phyloP scores from a whole-genome alignment of 805 yeast genomes.

The Candida dajiaensis region DNA sequence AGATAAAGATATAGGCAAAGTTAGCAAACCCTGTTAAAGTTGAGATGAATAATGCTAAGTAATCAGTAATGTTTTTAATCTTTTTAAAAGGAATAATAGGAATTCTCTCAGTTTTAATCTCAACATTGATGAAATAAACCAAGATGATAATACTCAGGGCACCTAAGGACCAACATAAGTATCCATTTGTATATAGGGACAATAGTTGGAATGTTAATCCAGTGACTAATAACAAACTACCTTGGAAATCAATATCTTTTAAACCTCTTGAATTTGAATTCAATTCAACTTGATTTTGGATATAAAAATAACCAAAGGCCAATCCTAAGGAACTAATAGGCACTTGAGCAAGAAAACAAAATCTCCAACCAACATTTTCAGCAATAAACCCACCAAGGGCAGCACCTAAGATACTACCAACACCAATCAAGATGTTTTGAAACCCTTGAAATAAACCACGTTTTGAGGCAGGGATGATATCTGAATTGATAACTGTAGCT shows the following conservation, averaged over 20 bases:
- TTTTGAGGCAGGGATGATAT: slow-evolving; percentile 30
- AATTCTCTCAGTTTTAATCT: slow-evolving; percentile 21
- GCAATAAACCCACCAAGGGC: slow-evolving; percentile 34
- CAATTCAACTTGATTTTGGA: slow-evolving; percentile 26
- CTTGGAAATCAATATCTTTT: slow-evolving; percentile 29
- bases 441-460: slow-evolving; percentile 36
- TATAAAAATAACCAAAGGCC: slow-evolving; percentile 23
- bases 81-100: slow-evolving; percentile 31
- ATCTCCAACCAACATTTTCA: slow-evolving; percentile 34
- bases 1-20: slow-evolving; percentile 34
- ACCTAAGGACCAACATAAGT: slow-evolving; percentile 2
- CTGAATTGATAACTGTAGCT: slow-evolving; percentile 34
- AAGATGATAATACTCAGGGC: slow-evolving; percentile 12
- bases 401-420: slow-evolving; percentile 34
- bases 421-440: slow-evolving; percentile 31
- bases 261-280: slow-evolving; percentile 8
- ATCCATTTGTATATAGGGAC: slow-evolving; percentile 21
- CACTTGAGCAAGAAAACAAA: slow-evolving; percentile 32
- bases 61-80: slow-evolving; percentile 22
- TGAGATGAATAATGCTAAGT: slow-evolving; percentile 25
- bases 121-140: slow-evolving; percentile 17
- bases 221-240: slow-evolving; percentile 28
- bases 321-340: slow-evolving; percentile 28
- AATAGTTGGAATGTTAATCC: slow-evolving; percentile 29
- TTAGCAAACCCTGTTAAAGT: slow-evolving; percentile 33